Evolutionary conservation across 345 rosid genomes (phyloP), one percentile per base, ranked within the genome.

Genomic region (Hypericum androsaemum): DNA sequence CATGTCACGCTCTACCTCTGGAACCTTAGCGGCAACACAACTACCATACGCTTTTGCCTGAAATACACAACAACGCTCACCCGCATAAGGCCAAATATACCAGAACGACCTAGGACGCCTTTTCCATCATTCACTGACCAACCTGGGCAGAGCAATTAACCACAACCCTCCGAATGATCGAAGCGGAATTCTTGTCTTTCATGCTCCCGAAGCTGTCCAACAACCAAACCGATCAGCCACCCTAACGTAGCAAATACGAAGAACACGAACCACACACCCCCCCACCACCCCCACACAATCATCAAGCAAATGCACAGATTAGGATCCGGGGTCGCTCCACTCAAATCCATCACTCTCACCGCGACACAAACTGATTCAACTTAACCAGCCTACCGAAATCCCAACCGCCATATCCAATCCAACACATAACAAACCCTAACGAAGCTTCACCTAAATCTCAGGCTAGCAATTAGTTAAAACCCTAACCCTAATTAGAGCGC

Each of bases 41-140:
- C 82, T 62, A 53, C 99, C 99, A 55, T 88, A 94, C 55, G 71
- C 85, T 71, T 71, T 94, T 38, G 92, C 95, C 99, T 94, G 73
- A 39, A 68, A 63, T 9, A 50, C 1, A 46, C 15, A 13, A 13
- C 43, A 39, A 7, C 6, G 22, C 9, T 40, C 28, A 46, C 8
- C 8, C 14, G 6, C 8, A 16, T 47, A 48, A 11, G 32, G 61
- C 56, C 41, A 8, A 48, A 5, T 38, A 41, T 38, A 54, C 41
- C 7, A 28, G 10, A 6, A 16, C n/a, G 7, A 44, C 1, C 12
- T 10, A 43, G 12, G 46, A 43, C 10, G 46, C 11, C 5, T 10
- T 43, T 43, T 44, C 47, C 47, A 44, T 0, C 0, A 46, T 13
- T 13, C 22, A 46, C 28, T 3, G 50, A 69, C 80, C 46, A 67